A percentile compares a stretch with the other conserved stretches of the same genome.
phyloP scores from a whole-genome alignment of 2,329 filamentous ascomycete species.

The Thielaviopsis musarum region DNA sequence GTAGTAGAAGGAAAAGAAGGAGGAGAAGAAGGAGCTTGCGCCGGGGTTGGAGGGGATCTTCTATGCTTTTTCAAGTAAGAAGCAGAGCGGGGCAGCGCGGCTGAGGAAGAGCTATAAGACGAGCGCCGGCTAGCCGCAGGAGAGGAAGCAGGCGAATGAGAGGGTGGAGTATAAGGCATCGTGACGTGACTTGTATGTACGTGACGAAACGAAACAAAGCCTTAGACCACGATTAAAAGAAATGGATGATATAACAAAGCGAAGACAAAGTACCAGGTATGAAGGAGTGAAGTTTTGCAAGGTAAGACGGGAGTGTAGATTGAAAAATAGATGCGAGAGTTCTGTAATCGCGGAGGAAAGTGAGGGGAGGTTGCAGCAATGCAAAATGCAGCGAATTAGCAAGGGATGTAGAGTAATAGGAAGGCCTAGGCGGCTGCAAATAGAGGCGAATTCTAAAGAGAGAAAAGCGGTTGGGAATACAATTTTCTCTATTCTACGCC shows the following conservation, averaged over 20 bases:
- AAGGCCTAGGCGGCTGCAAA: background rate
- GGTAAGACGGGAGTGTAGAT: background rate
- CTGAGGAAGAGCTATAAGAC: conserved; percentile 31
- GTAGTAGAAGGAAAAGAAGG: conserved; percentile 4
- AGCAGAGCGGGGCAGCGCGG: conserved; percentile 43
- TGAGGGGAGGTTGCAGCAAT: background rate
- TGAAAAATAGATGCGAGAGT: background rate
- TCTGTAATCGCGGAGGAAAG: background rate
- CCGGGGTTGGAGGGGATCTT: conserved; percentile 32
- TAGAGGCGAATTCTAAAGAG: background rate
- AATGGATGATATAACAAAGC: background rate
- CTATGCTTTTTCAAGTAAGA: conserved; percentile 50
- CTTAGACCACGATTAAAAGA: background rate
- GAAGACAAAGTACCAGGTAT: background rate
- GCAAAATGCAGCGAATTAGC: background rate
- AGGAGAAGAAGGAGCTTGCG: background rate
- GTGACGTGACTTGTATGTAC: background rate
- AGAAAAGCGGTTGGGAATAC: background rate
- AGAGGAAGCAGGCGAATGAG: conserved; percentile 46
- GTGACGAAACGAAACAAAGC: background rate
- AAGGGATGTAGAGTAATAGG: background rate
- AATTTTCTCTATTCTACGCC: background rate
- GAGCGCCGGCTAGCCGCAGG: conserved; percentile 42
- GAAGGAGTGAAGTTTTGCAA: background rate
- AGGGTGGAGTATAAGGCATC: conserved; percentile 82